Percentiles rank a stretch among this genome's conserved stretches.
Conservation (phyloP, 2,329 filamentous ascomycete species). For the Botrytis medusae region DNA sequence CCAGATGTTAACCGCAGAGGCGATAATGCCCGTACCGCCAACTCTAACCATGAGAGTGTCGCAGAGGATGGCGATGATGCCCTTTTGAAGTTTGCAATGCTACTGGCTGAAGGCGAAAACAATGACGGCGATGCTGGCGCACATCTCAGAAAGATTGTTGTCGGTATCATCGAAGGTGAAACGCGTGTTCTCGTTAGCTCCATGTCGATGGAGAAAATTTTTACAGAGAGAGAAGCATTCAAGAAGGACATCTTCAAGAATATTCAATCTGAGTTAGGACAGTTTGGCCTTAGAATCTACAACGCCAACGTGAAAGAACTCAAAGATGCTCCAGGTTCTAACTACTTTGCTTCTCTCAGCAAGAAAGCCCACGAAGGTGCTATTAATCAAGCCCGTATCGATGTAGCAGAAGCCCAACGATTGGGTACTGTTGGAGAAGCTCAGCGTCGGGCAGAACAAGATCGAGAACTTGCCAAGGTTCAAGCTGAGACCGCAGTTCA, state of each 20-base stretch:
- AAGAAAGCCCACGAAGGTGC: constrained; percentile 85
- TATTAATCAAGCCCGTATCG: constrained; percentile 72
- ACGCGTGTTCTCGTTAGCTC: constrained; percentile 78
- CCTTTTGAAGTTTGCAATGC: constrained; percentile 78
- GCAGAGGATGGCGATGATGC: constrained; percentile 58
- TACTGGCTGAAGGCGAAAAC: constrained; percentile 65
- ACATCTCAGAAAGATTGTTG: constrained; percentile 82
- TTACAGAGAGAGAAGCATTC: constrained; percentile 73
- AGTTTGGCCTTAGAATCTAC: constrained; percentile 76
- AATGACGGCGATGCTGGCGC: constrained; percentile 41
- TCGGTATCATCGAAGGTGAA: constrained; percentile 87
- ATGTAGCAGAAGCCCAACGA: constrained; percentile 64
- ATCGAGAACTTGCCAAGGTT: constrained; percentile 86
- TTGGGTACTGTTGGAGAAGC: constrained; percentile 75
- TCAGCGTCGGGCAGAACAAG: constrained; percentile 74
- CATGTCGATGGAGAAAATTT: constrained; percentile 62
- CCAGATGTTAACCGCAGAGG: constrained; percentile 67
- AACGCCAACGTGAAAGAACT: constrained; percentile 81
- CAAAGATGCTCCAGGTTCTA: constrained; percentile 76
- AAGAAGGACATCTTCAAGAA: constrained; percentile 70
- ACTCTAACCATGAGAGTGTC: background rate
- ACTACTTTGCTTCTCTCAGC: constrained; percentile 79
- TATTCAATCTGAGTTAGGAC: constrained; percentile 61
- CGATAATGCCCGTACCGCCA: constrained; percentile 28
- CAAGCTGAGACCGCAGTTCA: constrained; percentile 72